Evolutionary conservation across 2,329 filamentous ascomycete species (phyloP), one percentile per base, ranked within the genome.

Genomic region (Colletotrichum zoysiae): DNA sequence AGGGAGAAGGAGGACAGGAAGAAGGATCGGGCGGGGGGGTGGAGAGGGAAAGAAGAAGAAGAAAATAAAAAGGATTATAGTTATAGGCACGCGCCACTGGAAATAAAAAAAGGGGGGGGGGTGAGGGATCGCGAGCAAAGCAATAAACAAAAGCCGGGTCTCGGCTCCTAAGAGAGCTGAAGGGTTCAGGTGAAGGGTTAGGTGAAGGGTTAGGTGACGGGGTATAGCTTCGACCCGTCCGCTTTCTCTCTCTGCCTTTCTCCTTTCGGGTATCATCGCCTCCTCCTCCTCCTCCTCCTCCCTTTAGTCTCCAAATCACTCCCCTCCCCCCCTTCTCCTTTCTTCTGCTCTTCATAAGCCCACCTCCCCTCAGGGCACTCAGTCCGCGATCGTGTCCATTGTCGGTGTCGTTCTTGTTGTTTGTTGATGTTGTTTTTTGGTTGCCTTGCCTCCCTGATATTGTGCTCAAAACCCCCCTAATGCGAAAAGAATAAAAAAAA

Each of bases 211-310:
- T n/a, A n/a, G 44, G 44, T n/a, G 8, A n/a, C n/a, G 44, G 18
- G 8, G 3, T 4, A 5, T n/a, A 20, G 20, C 44, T n/a, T n/a
- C 42, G 18, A 14, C n/a, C 20, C 7, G 7, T 18, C 20, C 4
- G 7, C 8, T 4, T 4, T 46, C 16, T 44, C 8, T 20, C 8
- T 44, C 11, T 8, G 2, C 14, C 46, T 30, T 18, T 42, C 14
- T 53, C 42, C 59, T 35, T 50, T 40, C 69, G 69, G 65, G 69
- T 71, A 71, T 71, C 69, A 71, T 71, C 55, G 55, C 35, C 64
- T 40, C 33, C 18, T 11, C 20, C 20, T n/a, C 35, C 64, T 40
- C 33, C 18, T 11, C 20, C 20, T n/a, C 12, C 35, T 40, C 20
- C 38, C 11, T 16, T 57, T 18, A 50, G 30, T 61, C 59, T 48